Conservation (phyloP, 495 filamentous ascomycete species). For the Penicillium ochrochloron region DNA sequence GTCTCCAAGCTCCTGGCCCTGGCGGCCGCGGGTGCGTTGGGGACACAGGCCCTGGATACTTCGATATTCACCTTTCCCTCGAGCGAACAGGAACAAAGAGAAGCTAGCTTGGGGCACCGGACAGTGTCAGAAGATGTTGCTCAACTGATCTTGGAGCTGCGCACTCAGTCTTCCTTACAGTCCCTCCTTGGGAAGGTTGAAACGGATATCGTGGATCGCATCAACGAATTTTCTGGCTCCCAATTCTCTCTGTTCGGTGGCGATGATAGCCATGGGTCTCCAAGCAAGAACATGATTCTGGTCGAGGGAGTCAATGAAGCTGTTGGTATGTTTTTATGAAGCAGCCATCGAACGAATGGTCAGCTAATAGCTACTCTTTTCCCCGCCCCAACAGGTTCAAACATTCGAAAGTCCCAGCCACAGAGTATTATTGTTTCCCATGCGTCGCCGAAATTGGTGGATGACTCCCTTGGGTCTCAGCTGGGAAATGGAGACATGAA, state of each 20-base stretch:
- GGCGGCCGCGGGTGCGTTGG: slow-evolving; percentile 30
- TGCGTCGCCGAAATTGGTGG: slow-evolving; percentile 14
- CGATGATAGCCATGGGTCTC: slow-evolving; percentile 15
- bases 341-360: neutral
- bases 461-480: slow-evolving; percentile 21
- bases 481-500: slow-evolving; percentile 16
- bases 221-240: slow-evolving; percentile 55
- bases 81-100: neutral
- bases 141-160: slow-evolving; percentile 58
- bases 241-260: slow-evolving; percentile 47
- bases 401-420: slow-evolving; percentile 26
- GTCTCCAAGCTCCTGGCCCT: slow-evolving; percentile 36
- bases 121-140: slow-evolving; percentile 50
- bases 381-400: slow-evolving; percentile 20
- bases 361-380: slow-evolving; percentile 6
- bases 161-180: slow-evolving; percentile 55
- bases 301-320: slow-evolving; percentile 52
- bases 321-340: slow-evolving; percentile 39
- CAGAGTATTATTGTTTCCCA: slow-evolving; percentile 27
- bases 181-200: slow-evolving; percentile 51
- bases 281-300: slow-evolving; percentile 45
- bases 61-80: slow-evolving; percentile 45
- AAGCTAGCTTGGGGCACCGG: slow-evolving; percentile 8
- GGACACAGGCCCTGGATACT: slow-evolving; percentile 37
- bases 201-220: slow-evolving; percentile 46